Evolutionary conservation across 768 basidiomycete species (phyloP), one percentile per base, ranked within the genome.

Genomic region (Xerocomellus chrysenteron): DNA sequence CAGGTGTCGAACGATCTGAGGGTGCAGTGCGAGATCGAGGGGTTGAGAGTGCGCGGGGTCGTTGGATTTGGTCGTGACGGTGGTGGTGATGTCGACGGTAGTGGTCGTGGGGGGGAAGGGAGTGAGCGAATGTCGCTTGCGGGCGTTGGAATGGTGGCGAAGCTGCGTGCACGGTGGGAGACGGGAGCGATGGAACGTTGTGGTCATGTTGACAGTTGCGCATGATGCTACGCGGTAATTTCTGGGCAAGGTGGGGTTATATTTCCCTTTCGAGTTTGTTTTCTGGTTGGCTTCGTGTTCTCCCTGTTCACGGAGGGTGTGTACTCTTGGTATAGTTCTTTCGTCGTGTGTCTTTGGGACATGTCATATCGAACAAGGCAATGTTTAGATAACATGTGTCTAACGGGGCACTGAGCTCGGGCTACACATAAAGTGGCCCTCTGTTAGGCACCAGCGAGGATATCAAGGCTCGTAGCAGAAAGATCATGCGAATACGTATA

Each of bases 141-240:
- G 10, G 4, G 54, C 32, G 50, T 55, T 6, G 65, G 65, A 6
- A 56, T 65, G 47, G 65, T 66, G 36, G 56, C 66, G 2, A 68
- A 35, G 42, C 28, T 68, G 39, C 57, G 66, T 45, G 63, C 50
- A 30, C 58, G 52, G 39, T 66, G 65, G 65, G 65, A 66, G 47
- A 35, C 44, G 32, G 50, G 54, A 4, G 7, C n/a, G 26, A 28
- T 36, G 5, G 54, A 16, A 8, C 30, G 16, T 37, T 5, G 35
- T 5, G 47, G 35, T 56, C 0, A 13, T 17, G 24, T 12, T 26
- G 55, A 49, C 5, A 32, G 37, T 40, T 19, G 16, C 12, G 28
- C 17, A 7, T 53, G 54, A 52, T 55, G 24, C 30, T 8, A 52
- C 13, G 26, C 30, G 9, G 30, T 11, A 9, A 32, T 32, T 32